Percentiles rank a stretch among this genome's conserved stretches.
phyloP scores from a whole-genome alignment of 2,329 filamentous ascomycete genomes.

The Ophiostoma angusticollis region DNA sequence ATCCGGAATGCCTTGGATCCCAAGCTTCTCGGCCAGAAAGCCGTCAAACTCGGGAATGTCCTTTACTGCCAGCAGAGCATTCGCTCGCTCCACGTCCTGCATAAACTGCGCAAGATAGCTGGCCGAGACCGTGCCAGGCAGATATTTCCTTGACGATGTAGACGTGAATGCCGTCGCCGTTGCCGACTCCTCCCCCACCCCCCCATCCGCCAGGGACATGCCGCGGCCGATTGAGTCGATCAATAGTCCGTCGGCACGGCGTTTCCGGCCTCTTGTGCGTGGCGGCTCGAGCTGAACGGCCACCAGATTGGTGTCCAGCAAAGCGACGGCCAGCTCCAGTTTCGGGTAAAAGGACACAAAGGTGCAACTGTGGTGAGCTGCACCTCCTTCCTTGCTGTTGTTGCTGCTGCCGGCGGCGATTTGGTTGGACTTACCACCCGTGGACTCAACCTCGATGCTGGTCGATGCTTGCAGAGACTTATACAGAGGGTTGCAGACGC shows the following conservation, averaged over 20 bases:
- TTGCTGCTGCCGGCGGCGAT: conserved; percentile 11
- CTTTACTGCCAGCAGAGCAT: conserved; percentile 32
- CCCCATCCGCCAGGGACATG: conserved; percentile 17
- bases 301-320: conserved; percentile 50
- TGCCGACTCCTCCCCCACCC: neutral
- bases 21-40: conserved; percentile 28
- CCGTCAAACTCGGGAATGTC: conserved; percentile 37
- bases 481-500: conserved; percentile 58
- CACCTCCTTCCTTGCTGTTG: conserved; percentile 19
- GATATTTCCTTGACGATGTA: conserved; percentile 15
- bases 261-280: conserved; percentile 39
- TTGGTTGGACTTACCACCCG: too few relatives aligned
- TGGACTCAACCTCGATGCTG: conserved; percentile 24
- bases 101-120: conserved; percentile 34
- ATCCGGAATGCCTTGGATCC: conserved; percentile 20
- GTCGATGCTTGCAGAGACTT: conserved; percentile 43
- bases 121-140: conserved; percentile 38
- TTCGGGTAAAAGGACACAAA: conserved; percentile 52
- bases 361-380: conserved; percentile 23
- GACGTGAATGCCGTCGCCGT: neutral
- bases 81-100: conserved; percentile 32
- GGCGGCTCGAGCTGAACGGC: conserved; percentile 57
- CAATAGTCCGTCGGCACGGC: conserved; percentile 47
- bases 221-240: conserved; percentile 65
- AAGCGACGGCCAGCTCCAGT: conserved; percentile 51